These are phyloP conservation scores for Didymellaceae sp. DNA, from an alignment of 2,329 filamentous ascomycete genomes.

Conservation along the genomic window DNA sequence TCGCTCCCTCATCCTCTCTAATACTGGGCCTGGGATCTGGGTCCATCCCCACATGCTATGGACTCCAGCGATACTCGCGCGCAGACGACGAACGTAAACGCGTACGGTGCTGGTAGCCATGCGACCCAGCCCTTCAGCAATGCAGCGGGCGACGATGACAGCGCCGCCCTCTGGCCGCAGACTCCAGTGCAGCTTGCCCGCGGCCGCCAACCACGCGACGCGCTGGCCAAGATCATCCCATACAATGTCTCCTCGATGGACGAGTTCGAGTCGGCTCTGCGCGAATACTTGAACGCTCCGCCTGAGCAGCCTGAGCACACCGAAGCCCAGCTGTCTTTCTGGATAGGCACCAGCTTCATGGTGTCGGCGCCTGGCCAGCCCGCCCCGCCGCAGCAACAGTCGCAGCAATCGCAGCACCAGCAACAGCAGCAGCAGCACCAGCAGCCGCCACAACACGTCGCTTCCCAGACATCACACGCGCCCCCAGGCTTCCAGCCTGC, in stretches of 20 bases:
- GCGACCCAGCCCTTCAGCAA: constrained; percentile 5
- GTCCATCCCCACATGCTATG: constrained; percentile 31
- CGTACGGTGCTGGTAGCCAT: constrained; percentile 1
- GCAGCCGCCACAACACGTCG: constrained; percentile 5
- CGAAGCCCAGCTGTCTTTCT: constrained; percentile 48
- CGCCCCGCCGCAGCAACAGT: constrained; percentile 2
- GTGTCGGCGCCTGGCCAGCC: constrained; percentile 27
- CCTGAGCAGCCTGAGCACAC: constrained; percentile 47
- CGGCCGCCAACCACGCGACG: constrained; percentile 48
- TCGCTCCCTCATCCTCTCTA: constrained; percentile 18
- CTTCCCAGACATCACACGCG: constrained; percentile 27
- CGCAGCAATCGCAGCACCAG: neutral
- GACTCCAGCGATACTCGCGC: constrained; percentile 26
- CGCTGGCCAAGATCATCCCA: constrained; percentile 41
- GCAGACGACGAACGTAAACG: constrained; percentile 8
- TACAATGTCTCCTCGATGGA: constrained; percentile 42
- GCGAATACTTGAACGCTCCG: constrained; percentile 43
- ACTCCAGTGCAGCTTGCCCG: constrained; percentile 41
- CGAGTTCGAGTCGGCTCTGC: constrained; percentile 47
- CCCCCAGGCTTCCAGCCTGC: constrained; percentile 41
- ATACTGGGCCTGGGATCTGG: constrained; percentile 17
- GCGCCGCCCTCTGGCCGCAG: constrained; percentile 26
- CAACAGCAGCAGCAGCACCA: constrained; percentile 17
- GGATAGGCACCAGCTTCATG: constrained; percentile 46
- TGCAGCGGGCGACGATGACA: constrained; percentile 19